These are phyloP conservation scores for Hortaea sp. DNA, from an alignment of 2,329 filamentous ascomycete genomes.

Conservation along the genomic window DNA sequence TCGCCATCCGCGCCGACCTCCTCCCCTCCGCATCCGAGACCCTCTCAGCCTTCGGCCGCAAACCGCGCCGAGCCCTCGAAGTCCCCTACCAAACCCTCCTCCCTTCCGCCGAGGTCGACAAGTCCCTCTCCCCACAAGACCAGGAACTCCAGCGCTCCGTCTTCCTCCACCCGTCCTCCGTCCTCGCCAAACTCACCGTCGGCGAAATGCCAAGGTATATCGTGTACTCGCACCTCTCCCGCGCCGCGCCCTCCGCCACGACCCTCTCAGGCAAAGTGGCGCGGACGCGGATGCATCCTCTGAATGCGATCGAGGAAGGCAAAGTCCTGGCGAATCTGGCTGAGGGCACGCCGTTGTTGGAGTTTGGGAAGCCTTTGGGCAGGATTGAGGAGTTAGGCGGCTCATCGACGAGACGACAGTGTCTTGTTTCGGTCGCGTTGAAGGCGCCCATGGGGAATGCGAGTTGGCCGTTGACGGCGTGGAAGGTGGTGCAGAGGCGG, in stretches of 20 bases:
- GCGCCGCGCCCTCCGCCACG: slow-evolving; percentile 42
- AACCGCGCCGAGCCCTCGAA: slow-evolving; percentile 77
- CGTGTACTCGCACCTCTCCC: slow-evolving; percentile 78
- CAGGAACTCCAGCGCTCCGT: slow-evolving; percentile 55
- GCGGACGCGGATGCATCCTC: slow-evolving; percentile 77
- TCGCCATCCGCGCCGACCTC: slow-evolving; percentile 86
- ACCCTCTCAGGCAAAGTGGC: slow-evolving; percentile 42
- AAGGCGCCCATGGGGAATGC: slow-evolving; percentile 13
- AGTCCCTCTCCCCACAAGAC: slow-evolving; percentile 23
- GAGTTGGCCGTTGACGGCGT: slow-evolving; percentile 52
- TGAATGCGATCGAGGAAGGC: slow-evolving; percentile 61
- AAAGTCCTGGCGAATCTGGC: slow-evolving; percentile 68
- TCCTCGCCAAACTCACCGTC: slow-evolving; percentile 58
- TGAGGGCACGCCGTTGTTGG: slow-evolving; percentile 72
- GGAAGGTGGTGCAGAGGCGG: slow-evolving; percentile 72
- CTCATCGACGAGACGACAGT: slow-evolving; percentile 51
- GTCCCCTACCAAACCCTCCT: slow-evolving; percentile 84
- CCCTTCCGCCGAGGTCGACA: slow-evolving; percentile 44
- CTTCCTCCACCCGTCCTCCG: slow-evolving; percentile 78
- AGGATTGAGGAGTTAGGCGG: slow-evolving; percentile 48
- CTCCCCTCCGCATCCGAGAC: slow-evolving; percentile 42
- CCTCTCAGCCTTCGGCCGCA: slow-evolving; percentile 48
- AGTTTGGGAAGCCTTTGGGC: slow-evolving; percentile 84
- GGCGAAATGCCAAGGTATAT: slow-evolving; percentile 78
- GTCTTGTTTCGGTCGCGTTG: slow-evolving; percentile 73